Evolutionary conservation across 345 rosid species (phyloP), one percentile per base, ranked within the genome.

Genomic region (Leavenworthia alabamica): DNA sequence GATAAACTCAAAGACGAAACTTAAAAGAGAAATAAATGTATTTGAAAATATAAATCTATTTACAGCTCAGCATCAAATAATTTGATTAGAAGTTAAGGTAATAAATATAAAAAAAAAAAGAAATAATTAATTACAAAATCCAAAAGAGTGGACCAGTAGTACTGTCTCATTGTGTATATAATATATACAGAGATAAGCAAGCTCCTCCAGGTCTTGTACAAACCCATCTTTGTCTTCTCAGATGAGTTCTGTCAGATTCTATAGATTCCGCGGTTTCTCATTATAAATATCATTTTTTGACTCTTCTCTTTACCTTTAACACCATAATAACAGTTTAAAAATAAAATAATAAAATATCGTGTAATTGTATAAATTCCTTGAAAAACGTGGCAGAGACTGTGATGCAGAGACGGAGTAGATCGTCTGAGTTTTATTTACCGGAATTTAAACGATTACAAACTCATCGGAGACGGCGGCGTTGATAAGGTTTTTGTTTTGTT

Each of bases 61-160:
- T 29, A 67, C 72, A 68, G 73, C 60, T 68, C 22, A 20, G 22
- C 60, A 50, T 37, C 72, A 58, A 36, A 59, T 22, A 23, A 23
- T 50, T 50, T 41, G 72, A 68, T 59, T 59, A 40, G 53, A 68
- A 68, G 72, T 66, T 41, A 67, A 68, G 66, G 44, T 40, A 57
- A 35, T 4, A 2, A 36, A 1, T 23, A 1, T 23, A 1, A 36
- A 4, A 7, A 14, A 17, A 44, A 65, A 54, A 62, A 8, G 8
- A n/a, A 17, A 39, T 0, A 6, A 20, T 27, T 10, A 56, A 27
- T 56, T 39, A 7, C 13, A 2, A 66, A 24, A 67, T 67, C 55
- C 44, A 57, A 66, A 59, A 59, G 1, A 5, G 28, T 68, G 36
- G 66, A 59, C 59, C 64, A 24, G 48, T 66, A 24, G 48, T 66